phyloP scores from a whole-genome alignment of 192 early-diverging fungal genomes.

The Linnemannia exigua region DNA sequence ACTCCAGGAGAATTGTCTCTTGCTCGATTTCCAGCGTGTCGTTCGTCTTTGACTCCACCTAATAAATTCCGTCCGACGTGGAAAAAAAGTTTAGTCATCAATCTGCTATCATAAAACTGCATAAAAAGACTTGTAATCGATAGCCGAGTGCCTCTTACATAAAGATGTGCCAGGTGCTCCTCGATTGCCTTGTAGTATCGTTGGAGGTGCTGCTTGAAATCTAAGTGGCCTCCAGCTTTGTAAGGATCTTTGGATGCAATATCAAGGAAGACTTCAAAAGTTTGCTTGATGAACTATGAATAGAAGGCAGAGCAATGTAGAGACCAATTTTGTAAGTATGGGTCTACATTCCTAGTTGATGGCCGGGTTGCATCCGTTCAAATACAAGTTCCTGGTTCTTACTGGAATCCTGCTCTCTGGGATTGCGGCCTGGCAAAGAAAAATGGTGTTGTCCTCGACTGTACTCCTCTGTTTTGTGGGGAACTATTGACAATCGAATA shows the following conservation, averaged over 20 bases:
- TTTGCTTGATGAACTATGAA: constrained; percentile 41
- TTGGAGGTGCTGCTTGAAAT: constrained; percentile 17
- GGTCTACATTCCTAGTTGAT: background rate
- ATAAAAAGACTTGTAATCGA: too few relatives aligned
- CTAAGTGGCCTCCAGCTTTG: constrained; percentile 2
- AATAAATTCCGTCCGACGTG: background rate
- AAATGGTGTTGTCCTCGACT: constrained; percentile 35
- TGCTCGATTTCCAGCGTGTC: background rate
- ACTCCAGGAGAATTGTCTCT: constrained; percentile 35
- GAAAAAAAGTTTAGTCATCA: too few relatives aligned
- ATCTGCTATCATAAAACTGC: too few relatives aligned
- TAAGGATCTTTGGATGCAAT: constrained; percentile 26
- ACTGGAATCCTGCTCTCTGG: constrained; percentile 44
- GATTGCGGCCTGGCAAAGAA: constrained; percentile 46
- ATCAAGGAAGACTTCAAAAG: constrained; percentile 34
- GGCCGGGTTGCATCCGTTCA: background rate
- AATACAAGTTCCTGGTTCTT: background rate
- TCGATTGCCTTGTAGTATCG: constrained; percentile 42
- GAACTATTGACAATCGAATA: constrained; percentile 12
- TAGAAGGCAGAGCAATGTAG: background rate
- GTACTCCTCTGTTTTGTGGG: constrained; percentile 29
- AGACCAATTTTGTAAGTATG: background rate
- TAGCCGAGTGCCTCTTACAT: constrained; percentile 13
- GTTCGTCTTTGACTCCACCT: constrained; percentile 22
- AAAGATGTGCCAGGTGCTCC: constrained; percentile 19